Conservation (phyloP, 1,284 basidiomycete species). For the Schizophyllum commune region DNA sequence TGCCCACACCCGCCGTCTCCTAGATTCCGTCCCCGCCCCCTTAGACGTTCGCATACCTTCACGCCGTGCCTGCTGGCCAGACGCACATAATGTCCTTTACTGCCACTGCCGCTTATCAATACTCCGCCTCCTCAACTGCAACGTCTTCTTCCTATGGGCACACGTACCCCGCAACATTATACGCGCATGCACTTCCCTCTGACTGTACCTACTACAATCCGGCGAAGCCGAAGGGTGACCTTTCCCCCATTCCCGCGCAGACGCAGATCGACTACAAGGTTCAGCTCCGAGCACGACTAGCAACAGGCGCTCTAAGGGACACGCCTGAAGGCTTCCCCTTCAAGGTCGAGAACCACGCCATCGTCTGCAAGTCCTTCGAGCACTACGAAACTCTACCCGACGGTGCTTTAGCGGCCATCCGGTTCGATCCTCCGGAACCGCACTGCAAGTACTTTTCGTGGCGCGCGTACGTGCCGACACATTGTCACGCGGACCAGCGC, state of each 20-base stretch:
- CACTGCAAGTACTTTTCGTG: slow-evolving; percentile 16
- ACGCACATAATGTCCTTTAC: not conserved
- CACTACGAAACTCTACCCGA: slow-evolving; percentile 18
- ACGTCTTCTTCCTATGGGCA: too few species aligned
- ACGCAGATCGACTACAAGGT: slow-evolving; percentile 17
- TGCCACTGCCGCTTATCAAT: not conserved
- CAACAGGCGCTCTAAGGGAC: slow-evolving; percentile 17
- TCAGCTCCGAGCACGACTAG: slow-evolving; percentile 21
- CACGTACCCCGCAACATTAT: too few species aligned
- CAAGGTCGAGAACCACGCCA: slow-evolving; percentile 12
- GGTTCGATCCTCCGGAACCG: slow-evolving; percentile 9
- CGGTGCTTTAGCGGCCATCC: slow-evolving; percentile 9
- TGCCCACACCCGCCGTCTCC: not conserved
- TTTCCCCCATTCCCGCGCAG: slow-evolving; percentile 1
- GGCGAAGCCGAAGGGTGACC: slow-evolving; percentile 1
- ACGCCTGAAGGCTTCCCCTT: slow-evolving; percentile 27
- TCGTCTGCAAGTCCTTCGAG: slow-evolving; percentile 23
- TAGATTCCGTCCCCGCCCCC: not conserved
- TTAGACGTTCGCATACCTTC: not conserved
- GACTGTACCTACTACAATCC: not conserved
- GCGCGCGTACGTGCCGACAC: slow-evolving; percentile 16
- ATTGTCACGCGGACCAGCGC: slow-evolving; percentile 3
- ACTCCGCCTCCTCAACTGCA: not conserved
- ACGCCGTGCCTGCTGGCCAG: not conserved
- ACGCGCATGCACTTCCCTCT: too few species aligned